Percentiles rank a stretch among this genome's conserved stretches.
Conservation (phyloP, 2,329 filamentous ascomycete species). For the Xylariaceae sp. region DNA sequence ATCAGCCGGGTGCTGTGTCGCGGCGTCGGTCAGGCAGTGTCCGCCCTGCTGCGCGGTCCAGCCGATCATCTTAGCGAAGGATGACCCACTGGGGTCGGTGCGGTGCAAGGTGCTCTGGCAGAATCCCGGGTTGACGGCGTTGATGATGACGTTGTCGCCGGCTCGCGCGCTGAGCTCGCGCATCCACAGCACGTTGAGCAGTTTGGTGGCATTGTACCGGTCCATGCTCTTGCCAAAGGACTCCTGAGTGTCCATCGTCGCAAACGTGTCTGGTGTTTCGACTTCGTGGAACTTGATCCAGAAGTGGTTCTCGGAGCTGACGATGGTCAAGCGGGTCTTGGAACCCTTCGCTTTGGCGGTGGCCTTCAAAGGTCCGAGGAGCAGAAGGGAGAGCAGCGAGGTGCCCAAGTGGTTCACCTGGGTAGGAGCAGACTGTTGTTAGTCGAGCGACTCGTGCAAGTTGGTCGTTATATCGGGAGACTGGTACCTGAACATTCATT, state of each 20-base stretch:
- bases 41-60: conserved; percentile 11
- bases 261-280: conserved; percentile 4
- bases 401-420: conserved; percentile 11
- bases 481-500: conserved; percentile 1
- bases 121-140: conserved; percentile 10
- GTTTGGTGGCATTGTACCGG: conserved; percentile 8
- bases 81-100: conserved; percentile 4
- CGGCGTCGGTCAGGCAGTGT: conserved; percentile 9
- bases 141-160: conserved; percentile 3
- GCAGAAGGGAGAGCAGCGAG: conserved; percentile 9
- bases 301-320: conserved; percentile 7
- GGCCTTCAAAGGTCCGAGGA: conserved; percentile 4
- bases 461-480: no score
- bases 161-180: conserved; percentile 9
- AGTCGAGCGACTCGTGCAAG: no score
- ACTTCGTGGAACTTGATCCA: no score
- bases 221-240: conserved; percentile 5
- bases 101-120: conserved; percentile 10
- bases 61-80: conserved; percentile 3
- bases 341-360: conserved; percentile 4
- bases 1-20: conserved; percentile 6
- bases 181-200: conserved; percentile 12
- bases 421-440: no score
- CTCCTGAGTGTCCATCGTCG: conserved; percentile 5
- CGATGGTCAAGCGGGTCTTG: conserved; percentile 7